Base-by-base conservation (phyloP, 371 early-diverging fungal species). In the Vittaforma corneae region DNA sequence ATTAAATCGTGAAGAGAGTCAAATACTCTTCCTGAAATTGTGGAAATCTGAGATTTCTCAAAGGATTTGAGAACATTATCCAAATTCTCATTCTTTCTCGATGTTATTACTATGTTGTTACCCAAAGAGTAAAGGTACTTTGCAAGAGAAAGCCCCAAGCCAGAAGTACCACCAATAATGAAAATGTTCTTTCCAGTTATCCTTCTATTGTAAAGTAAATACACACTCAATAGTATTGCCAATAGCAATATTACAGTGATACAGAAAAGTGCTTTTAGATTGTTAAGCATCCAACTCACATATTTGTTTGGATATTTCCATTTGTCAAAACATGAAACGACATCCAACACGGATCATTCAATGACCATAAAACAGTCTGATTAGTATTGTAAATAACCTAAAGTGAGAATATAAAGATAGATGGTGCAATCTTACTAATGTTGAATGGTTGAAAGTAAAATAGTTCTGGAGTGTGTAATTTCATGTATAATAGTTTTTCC, bases 41-140 rank as follows among this genome's bases (percentile, higher is more conserved):
- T n/a, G n/a, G n/a, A n/a, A n/a, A n/a, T n/a, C 24, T 44, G 5
- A 35, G 4, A 5, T 5, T 33, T 34, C 11, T 0, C 86, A 84
- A 69, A 81, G 75, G 51, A 82, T 75, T 50, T 0, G 62, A 66
- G 18, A 16, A 55, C 1, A 83, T 84, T 46, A 79, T 80, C 44
- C 83, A 75, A 51, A 66, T 73, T 34, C 76, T 73, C 11, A 83
- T 76, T 40, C 80, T 78, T 69, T 83, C 86, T 20, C 40, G 75
- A n/a, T 54, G 71, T 50, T 62, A 75, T 28, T 51, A 55, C 38
- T 56, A 33, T 48, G 58, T 45, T 11, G 59, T 61, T 65, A 70
- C 73, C 70, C 59, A 59, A 57, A 1, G 46, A 62, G 16, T 40
- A 16, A 33, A 75, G 6, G 18, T 59, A 44, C 16, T 53, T 44